phyloP scores from a whole-genome alignment of 176 grass and related monocot species.

The Lolium perenne region DNA sequence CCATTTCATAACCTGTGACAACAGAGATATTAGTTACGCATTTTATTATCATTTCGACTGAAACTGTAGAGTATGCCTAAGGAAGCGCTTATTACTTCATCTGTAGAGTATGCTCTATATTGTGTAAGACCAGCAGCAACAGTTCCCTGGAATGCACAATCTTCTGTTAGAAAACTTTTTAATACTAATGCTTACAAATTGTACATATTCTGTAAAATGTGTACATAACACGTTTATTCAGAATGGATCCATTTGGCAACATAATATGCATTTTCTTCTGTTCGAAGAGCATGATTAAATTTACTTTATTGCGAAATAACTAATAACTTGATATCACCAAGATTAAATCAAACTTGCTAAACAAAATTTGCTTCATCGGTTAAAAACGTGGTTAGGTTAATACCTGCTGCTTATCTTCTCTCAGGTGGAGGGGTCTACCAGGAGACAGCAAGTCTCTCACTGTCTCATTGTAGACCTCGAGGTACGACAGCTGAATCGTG shows the following conservation, averaged over 20 bases:
- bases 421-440: conserved; percentile 77
- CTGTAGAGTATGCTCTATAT: conserved; percentile 91
- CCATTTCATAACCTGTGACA: conserved; percentile 84
- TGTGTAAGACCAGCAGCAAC: conserved; percentile 93
- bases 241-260: not conserved
- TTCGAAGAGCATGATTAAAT: not conserved
- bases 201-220: not conserved
- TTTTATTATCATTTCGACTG: conserved; percentile 7
- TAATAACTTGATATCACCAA: not conserved
- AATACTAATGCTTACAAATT: not conserved
- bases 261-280: conserved; percentile 7
- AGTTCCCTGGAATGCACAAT: conserved; percentile 71
- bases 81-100: conserved; percentile 65
- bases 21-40: conserved; percentile 28
- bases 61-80: conserved; percentile 37
- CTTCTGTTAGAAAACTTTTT: conserved; percentile 23
- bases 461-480: conserved; percentile 98
- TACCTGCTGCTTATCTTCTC: conserved; percentile 98
- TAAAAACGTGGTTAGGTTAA: conserved; percentile 6
- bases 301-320: not conserved
- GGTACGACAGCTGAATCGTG: conserved; percentile 82
- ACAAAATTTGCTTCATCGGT: conserved; percentile 3
- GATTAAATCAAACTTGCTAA: conserved; percentile 4
- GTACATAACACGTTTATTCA: conserved; percentile 17
- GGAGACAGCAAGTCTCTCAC: conserved; percentile 93